Percentiles rank a stretch among this genome's conserved stretches.
Conservation (phyloP, 306 rosid species). For the Datisca glomerata region DNA sequence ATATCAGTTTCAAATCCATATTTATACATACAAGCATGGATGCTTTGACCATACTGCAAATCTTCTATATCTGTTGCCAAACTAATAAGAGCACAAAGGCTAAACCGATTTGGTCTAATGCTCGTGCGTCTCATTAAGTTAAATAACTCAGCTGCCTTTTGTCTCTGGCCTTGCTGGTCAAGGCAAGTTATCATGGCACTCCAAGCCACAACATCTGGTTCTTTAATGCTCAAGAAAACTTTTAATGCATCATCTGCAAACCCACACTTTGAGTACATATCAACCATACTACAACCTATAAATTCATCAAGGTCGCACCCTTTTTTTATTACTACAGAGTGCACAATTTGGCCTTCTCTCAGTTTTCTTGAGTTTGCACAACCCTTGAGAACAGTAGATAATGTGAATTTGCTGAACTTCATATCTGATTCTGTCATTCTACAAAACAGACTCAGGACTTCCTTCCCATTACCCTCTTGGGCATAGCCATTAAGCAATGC, state of each 20-base stretch:
- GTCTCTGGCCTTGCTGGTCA: constrained; percentile 23
- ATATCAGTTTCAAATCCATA: constrained; percentile 18
- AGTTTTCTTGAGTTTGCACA: constrained; percentile 19
- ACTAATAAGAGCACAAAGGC: constrained; percentile 15
- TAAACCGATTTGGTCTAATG: constrained; percentile 17
- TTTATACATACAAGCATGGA: constrained; percentile 22
- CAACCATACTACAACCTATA: constrained; percentile 25
- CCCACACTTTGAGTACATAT: constrained; percentile 27
- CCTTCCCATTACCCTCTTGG: constrained; percentile 16
- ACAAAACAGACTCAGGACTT: constrained; percentile 19
- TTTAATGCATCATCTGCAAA: constrained; percentile 19
- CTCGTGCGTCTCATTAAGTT: constrained; percentile 14
- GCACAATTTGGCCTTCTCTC: constrained; percentile 20
- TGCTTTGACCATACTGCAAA: constrained; percentile 15
- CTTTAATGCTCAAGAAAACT: constrained; percentile 17
- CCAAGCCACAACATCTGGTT: constrained; percentile 34
- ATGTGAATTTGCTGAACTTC: constrained; percentile 18
- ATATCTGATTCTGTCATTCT: constrained; percentile 18
- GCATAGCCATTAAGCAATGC: constrained; percentile 30
- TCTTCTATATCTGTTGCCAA: constrained; percentile 18
- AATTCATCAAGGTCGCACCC: constrained; percentile 22
- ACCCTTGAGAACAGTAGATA: constrained; percentile 26
- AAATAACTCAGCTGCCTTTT: constrained; percentile 19
- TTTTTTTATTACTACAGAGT: constrained; percentile 16
- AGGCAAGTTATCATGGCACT: constrained; percentile 28